Percentiles rank a stretch among this genome's conserved stretches.
These are phyloP conservation scores for Candolleomyces eurysporus DNA, from an alignment of 768 basidiomycete species.

Conservation along the genomic window DNA sequence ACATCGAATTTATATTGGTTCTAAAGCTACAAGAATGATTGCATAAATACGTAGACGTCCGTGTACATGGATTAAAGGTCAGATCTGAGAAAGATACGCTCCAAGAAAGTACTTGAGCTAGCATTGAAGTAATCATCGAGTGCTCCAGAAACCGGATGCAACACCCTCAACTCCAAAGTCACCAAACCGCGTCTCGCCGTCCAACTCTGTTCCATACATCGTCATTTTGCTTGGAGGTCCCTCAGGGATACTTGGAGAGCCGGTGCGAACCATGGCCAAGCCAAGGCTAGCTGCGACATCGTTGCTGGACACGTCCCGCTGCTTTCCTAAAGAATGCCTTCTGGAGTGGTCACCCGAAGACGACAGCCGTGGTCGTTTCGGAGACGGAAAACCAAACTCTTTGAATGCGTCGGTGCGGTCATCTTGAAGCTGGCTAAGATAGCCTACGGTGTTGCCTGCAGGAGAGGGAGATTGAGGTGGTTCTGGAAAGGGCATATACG, in stretches of 20 bases:
- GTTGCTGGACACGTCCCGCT: constrained; percentile 37
- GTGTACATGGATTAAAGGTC: neutral
- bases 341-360: no score
- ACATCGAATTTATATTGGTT: neutral
- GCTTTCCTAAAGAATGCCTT: constrained; percentile 4
- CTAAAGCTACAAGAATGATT: constrained; percentile 4
- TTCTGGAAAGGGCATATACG: constrained; percentile 53
- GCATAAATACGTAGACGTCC: constrained; percentile 7
- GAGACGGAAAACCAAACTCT: constrained; percentile 42
- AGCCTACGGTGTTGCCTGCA: constrained; percentile 27
- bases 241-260: constrained; percentile 21
- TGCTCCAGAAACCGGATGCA: constrained; percentile 69
- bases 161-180: constrained; percentile 82
- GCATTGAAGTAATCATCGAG: constrained; percentile 30
- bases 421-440: constrained; percentile 26
- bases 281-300: constrained; percentile 45
- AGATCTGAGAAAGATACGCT: neutral
- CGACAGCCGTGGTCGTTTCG: constrained; percentile 23
- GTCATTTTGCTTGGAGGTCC: constrained; percentile 57
- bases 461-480: constrained; percentile 60
- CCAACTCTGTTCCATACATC: constrained; percentile 83
- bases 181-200: constrained; percentile 80
- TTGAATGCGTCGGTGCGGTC: constrained; percentile 46
- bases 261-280: constrained; percentile 35
- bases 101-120: constrained; percentile 2